phyloP scores from a whole-genome alignment of 2,329 filamentous ascomycete species.

The Sporothrix dimorphospora region DNA sequence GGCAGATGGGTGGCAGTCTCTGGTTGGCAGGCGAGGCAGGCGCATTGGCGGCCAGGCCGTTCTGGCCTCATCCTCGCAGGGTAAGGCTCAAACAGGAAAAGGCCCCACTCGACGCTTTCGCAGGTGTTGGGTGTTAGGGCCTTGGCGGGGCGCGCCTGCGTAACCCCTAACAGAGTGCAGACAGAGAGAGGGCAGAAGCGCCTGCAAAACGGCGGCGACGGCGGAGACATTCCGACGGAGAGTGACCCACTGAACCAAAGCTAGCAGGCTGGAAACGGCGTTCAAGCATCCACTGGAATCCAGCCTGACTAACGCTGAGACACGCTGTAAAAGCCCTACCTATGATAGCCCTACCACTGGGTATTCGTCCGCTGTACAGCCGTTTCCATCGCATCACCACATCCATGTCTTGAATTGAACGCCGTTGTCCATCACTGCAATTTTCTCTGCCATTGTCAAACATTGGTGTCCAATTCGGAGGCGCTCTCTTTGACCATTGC shows the following conservation, averaged over 20 bases:
- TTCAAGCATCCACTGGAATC: not conserved
- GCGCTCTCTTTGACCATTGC: not conserved
- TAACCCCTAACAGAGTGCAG: not conserved
- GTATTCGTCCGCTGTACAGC: not conserved
- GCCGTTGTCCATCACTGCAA: not conserved
- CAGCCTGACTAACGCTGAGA: slow-evolving; percentile 16
- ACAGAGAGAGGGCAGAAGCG: not conserved
- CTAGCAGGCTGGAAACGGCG: slow-evolving; percentile 2
- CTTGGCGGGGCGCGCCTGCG: slow-evolving; percentile 16
- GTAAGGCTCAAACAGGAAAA: slow-evolving; percentile 1
- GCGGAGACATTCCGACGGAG: not conserved
- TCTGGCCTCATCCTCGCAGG: not conserved
- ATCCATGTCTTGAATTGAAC: not conserved
- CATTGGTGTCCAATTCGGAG: not conserved
- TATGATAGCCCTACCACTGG: too few species aligned
- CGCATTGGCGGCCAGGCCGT: not conserved
- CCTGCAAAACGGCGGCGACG: not conserved
- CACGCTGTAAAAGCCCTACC: not conserved
- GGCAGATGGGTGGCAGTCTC: not conserved
- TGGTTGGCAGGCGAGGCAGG: not conserved
- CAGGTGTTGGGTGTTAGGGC: slow-evolving; percentile 15
- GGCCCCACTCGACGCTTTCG: not conserved
- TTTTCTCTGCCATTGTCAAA: not conserved
- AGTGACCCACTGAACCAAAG: not conserved
- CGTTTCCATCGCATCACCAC: slow-evolving; percentile 4